Evolutionary conservation across 768 basidiomycete species (phyloP).

Genomic region (Lenzites betulinus): DNA sequence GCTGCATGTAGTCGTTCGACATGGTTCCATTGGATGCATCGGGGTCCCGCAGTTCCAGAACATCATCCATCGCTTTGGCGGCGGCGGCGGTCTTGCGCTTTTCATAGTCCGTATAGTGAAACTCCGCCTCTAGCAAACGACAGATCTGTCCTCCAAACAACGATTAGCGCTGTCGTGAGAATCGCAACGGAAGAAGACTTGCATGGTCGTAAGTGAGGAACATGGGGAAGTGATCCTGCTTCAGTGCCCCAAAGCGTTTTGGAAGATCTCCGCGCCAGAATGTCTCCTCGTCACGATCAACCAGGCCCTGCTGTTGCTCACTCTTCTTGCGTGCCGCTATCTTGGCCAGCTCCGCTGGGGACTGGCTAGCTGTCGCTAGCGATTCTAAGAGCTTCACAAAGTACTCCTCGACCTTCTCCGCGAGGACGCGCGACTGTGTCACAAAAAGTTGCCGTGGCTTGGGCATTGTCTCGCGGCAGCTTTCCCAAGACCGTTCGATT

Average conservation of each 20-base stretch:
- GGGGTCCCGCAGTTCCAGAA: constrained; percentile 13
- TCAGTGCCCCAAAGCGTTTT: constrained; percentile 51
- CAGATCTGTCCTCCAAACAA: constrained; percentile 41
- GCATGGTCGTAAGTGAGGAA: constrained; percentile 70
- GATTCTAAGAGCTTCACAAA: constrained; percentile 50
- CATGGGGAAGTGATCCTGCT: constrained; percentile 65
- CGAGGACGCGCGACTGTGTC: constrained; percentile 69
- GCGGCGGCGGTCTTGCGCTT: background rate
- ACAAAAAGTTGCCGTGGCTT: constrained; percentile 70
- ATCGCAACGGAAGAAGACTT: too few species aligned
- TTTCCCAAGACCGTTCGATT: constrained; percentile 58
- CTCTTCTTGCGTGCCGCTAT: constrained; percentile 22
- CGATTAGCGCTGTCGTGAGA: too few species aligned
- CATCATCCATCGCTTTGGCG: constrained; percentile 1
- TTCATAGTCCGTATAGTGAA: constrained; percentile 17
- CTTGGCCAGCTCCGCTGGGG: constrained; percentile 40
- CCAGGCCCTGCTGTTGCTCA: constrained; percentile 8
- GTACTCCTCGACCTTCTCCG: constrained; percentile 68
- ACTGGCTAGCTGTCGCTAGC: constrained; percentile 37
- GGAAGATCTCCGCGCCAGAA: constrained; percentile 49
- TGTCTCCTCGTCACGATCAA: constrained; percentile 46
- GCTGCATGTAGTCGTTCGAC: constrained; percentile 29
- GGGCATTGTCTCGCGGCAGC: constrained; percentile 36
- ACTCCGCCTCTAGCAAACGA: constrained; percentile 50
- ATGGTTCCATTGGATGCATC: background rate